Base-by-base conservation (phyloP, 495 filamentous ascomycete genomes). In the Beverwykella pulmonaria region DNA sequence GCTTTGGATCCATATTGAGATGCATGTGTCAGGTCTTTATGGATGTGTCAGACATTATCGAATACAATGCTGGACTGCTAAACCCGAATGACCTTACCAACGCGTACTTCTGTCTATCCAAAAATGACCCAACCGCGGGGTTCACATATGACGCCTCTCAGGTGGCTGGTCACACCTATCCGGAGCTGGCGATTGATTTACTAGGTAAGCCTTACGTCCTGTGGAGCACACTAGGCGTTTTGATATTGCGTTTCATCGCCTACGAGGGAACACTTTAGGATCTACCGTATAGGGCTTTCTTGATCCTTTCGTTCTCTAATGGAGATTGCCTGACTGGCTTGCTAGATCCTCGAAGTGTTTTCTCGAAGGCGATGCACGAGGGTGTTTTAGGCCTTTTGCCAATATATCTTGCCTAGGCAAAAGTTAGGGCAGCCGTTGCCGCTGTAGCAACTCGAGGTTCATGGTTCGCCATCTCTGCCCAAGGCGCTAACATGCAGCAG, bases 41-140 rank as follows among this genome's bases (percentile, higher is more conserved):
- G 69, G 92, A 97, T 69, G 88, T 92, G 26, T 92, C 91, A 19
- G 92, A 96, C 68, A 86, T 97, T 65, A 79, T 97, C 46, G 82
- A 87, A 34, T 93, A 92, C 77, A 97, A 97, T 62, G 59, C 86
- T 36, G 82, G 80, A 22, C 72, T 92, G 14, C 74, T 96, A 19
- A 96, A 96, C 71, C 72, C 54, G 17, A 79, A 89, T 77, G 79
- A 88, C 62, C 75, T 92, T 52, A 61, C 52, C 0, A 73, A 85
- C 62, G 90, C 92, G 0, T 98, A 90, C 76, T 96, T 98, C 70
- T 84, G 89, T 67, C 82, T 95, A n/a, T 86, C 89, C 41, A 79
- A 78, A 14, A 78, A 79, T 27, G 90, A 98, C 73, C 92, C 92
- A 3, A 92, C 89, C 15, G 71, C 82, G 26, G 93, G 93, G 1